These are phyloP conservation scores for Cryptococcus sp. DNA, from an alignment of 1,284 basidiomycete genomes.

Conservation along the genomic window DNA sequence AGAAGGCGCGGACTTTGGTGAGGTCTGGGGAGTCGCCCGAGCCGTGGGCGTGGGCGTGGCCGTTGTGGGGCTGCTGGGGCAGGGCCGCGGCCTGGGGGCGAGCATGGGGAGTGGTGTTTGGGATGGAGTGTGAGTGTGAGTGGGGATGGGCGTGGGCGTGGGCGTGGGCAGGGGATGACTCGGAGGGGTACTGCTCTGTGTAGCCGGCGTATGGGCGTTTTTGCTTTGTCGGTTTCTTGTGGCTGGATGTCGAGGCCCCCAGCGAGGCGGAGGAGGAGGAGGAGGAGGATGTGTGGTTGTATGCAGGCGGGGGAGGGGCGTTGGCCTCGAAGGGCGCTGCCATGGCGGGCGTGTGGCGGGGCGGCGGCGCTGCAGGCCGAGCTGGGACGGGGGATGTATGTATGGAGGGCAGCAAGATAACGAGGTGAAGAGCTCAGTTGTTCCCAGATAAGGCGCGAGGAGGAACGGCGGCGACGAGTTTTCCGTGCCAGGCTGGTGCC, in stretches of 20 bases:
- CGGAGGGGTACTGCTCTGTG: not conserved
- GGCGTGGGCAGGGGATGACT: too few relatives aligned
- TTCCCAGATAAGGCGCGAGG: too few relatives aligned
- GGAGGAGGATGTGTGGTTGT: not conserved
- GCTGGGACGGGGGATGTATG: not conserved
- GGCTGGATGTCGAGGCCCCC: too few relatives aligned
- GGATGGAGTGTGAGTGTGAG: too few relatives aligned
- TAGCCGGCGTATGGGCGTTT: slow-evolving; percentile 11
- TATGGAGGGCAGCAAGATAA: too few relatives aligned
- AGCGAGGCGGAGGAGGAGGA: not conserved
- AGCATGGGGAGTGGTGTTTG: too few relatives aligned
- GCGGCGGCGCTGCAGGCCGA: not conserved
- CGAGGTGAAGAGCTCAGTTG: too few relatives aligned
- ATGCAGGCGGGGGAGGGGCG: not conserved
- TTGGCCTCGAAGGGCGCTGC: not conserved
- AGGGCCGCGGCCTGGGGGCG: not conserved
- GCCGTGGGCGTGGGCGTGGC: not conserved
- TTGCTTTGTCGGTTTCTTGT: slow-evolving; percentile 2
- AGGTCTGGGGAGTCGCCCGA: not conserved
- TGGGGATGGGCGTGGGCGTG: not conserved
- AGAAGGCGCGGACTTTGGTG: slow-evolving; percentile 28
- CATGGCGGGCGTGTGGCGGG: not conserved
- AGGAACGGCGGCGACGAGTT: too few relatives aligned
- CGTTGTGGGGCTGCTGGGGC: not conserved
- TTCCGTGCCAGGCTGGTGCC: too few relatives aligned